Evolutionary conservation across 2,329 filamentous ascomycete species (phyloP), one percentile per base, ranked within the genome.

Genomic region (Venturiaceae sp.): DNA sequence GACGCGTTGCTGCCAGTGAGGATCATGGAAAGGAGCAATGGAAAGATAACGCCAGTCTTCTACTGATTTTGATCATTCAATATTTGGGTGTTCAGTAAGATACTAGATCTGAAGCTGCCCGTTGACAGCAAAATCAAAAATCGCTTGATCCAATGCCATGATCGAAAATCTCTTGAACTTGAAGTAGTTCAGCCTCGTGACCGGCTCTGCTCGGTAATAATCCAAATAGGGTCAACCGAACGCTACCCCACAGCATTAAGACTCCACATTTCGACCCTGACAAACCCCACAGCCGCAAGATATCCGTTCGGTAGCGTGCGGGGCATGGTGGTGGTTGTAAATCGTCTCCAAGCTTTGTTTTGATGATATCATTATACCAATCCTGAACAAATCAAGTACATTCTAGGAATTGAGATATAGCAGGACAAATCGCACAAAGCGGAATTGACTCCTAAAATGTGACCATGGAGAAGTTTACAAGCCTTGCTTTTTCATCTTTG

Each of bases 1-100:
- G 75, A 78, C 41, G 70, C 67, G n/a, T 68, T 82, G 58, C 68
- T 83, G 67, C 74, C 74, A 41, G 72, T 79, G 62, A 71, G 81
- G 60, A 63, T 83, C 44, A 67, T 74, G 66, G 69, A 76, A 59
- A 69, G 76, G 61, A 65, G 69, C 28, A 64, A 69, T 37, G 72
- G 71, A 30, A 72, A 66, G 57, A 60, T 74, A 13, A 66, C 65
- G 34, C 72, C 71, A 1, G 63, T 53, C 4, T 73, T 73, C 57
- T 62, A 67, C 11, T 68, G 54, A 47, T 23, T 11, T 9, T 50
- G 11, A 6, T 16, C 16, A 9, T n/a, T 28, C 9, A 28, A 26
- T n/a, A n/a, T n/a, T n/a, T n/a, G n/a, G n/a, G n/a, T n/a, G n/a
- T n/a, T n/a, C n/a, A n/a, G n/a, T n/a, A n/a, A n/a, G n/a, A n/a